Conservation (phyloP, 768 basidiomycete genomes). For the Boletus eberwhitei region DNA sequence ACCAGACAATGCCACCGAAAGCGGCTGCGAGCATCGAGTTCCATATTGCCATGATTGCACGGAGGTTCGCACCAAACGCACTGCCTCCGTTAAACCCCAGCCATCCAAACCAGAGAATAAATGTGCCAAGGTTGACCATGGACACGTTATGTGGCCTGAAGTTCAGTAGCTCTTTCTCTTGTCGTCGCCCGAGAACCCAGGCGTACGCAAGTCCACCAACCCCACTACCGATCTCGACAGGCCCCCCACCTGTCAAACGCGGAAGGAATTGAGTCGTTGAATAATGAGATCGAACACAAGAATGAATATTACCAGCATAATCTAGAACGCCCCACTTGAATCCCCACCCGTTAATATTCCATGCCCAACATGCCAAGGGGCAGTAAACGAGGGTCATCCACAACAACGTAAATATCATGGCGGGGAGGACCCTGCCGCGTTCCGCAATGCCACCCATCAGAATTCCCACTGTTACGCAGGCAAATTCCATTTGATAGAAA, state of each 20-base stretch:
- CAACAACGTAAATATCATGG: constrained; percentile 75
- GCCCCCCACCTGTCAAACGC: constrained; percentile 61
- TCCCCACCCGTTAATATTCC: constrained; percentile 81
- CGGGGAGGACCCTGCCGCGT: constrained; percentile 78
- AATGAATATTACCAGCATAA: constrained; percentile 64
- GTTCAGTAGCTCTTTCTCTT: constrained; percentile 66
- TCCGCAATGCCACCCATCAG: constrained; percentile 81
- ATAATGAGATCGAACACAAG: constrained; percentile 1
- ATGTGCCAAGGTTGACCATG: constrained; percentile 78
- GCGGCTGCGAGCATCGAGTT: constrained; percentile 87
- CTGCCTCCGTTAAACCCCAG: constrained; percentile 90
- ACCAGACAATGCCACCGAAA: constrained; percentile 82
- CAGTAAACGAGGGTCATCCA: constrained; percentile 90
- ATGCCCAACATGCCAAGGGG: constrained; percentile 83
- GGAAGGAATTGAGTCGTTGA: background rate
- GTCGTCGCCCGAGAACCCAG: constrained; percentile 80
- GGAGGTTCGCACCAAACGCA: constrained; percentile 83
- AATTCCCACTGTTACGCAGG: constrained; percentile 75
- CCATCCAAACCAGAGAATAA: constrained; percentile 87
- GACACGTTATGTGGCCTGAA: constrained; percentile 90
- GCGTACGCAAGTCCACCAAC: constrained; percentile 83
- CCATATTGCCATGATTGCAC: constrained; percentile 81
- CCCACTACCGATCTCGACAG: constrained; percentile 86
- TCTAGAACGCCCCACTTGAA: constrained; percentile 83
- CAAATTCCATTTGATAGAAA: constrained; percentile 87